Percentiles rank a stretch among this genome's conserved stretches.
Conservation (phyloP, 108 stramenopile genomes). For the Conticribra weissflogii region DNA sequence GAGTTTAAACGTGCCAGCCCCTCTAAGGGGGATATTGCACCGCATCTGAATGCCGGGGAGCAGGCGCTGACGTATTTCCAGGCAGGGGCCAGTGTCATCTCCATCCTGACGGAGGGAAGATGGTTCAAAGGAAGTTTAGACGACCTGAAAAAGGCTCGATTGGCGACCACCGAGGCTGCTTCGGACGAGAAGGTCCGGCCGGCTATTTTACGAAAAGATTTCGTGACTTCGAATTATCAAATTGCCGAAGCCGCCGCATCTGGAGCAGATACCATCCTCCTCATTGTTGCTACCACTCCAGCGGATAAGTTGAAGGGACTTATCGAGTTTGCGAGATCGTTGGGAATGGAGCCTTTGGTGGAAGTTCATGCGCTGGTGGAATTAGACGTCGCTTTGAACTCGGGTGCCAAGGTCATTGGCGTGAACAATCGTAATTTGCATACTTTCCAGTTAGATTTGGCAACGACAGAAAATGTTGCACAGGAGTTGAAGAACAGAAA, state of each 20-base stretch:
- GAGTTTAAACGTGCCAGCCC: constrained; percentile 98
- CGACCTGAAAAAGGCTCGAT: constrained; percentile 75
- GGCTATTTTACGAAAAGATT: constrained; percentile 95
- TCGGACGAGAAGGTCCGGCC: constrained; percentile 51
- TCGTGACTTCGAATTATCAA: constrained; percentile 87
- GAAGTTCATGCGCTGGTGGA: constrained; percentile 93
- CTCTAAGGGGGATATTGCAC: constrained; percentile 92
- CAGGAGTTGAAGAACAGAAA: constrained; percentile 54
- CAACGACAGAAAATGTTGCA: constrained; percentile 83
- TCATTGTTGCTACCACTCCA: constrained; percentile 93
- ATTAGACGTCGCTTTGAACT: constrained; percentile 87
- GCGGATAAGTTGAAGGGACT: constrained; percentile 69
- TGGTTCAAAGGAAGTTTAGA: constrained; percentile 94
- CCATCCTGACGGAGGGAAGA: constrained; percentile 93
- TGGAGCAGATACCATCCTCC: constrained; percentile 95
- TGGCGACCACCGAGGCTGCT: constrained; percentile 40
- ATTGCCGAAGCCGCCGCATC: constrained; percentile 92
- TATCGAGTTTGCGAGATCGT: constrained; percentile 73
- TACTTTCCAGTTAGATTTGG: constrained; percentile 96
- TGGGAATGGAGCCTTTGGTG: constrained; percentile 96
- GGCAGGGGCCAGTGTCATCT: constrained; percentile 92
- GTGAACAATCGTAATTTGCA: constrained; percentile 99
- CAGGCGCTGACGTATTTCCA: constrained; percentile 82
- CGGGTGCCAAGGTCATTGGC: constrained; percentile 94
- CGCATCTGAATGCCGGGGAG: constrained; percentile 67